Base-by-base conservation (phyloP, 2,329 filamentous ascomycete genomes). In the Leptographium procerum region DNA sequence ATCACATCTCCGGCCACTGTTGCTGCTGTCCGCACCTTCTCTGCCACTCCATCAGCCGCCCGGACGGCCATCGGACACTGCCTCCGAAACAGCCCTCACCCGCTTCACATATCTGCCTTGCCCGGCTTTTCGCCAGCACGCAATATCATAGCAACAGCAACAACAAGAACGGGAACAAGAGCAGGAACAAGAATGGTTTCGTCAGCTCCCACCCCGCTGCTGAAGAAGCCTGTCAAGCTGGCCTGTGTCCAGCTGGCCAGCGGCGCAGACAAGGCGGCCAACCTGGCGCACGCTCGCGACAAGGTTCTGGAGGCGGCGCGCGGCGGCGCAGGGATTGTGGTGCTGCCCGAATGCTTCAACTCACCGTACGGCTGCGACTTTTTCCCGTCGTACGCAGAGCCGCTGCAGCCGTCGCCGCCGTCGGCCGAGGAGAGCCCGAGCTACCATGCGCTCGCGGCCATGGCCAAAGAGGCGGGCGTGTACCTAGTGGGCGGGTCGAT, bases 301-400 rank as follows among this genome's bases (percentile, higher is more conserved):
- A 91, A 94, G 70, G 91, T 97, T 60, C 81, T 90, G 62, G 85
- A 90, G 70, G 92, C 94, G 6, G 86, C 90, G 28, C 72, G 76
- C 29, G 76, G 76, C 4, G 92, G 92, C 64, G 90, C 92, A 61
- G 84, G 88, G 59, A 84, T 99, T 60, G 86, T 97, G 64, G 90
- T 97, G 36, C 82, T 99, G 22, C 94, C 94, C 40, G 94, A 99
- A 76, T 99, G 94, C 79, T 99, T 99, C 84, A 99, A 99, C 77
- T 95, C 89, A 48, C 94, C 94, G 10, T 99, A 99, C 73, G 94
- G 94, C 64, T 91, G 85, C 64, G 72, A 90, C 68, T 91, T 86
- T 78, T 99, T 99, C 74, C 87, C 91, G 57, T 82, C 85, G 61
- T 97, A 97, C 72, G 91, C 94, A 64, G 94, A 99, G 73, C 86